Evolutionary conservation across 2,329 filamentous ascomycete genomes (phyloP), one percentile per base, ranked within the genome.

Genomic region (Tolypocladium amazonense): DNA sequence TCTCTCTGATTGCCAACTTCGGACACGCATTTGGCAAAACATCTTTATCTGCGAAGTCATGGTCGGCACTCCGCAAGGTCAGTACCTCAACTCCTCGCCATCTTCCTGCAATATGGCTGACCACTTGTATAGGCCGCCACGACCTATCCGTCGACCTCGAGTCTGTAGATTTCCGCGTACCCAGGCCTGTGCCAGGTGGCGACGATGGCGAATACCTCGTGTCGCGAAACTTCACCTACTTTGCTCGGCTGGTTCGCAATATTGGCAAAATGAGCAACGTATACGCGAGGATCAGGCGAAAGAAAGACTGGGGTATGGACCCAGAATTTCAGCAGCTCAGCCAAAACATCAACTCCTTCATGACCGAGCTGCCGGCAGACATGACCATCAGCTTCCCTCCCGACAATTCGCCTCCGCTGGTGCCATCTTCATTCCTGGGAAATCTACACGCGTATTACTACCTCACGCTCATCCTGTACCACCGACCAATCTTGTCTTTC

Each of bases 31-130:
- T 38, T 97, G 93, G 93, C 92, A 97, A 71, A 88, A 87, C 1
- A 82, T 96, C 12, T 89, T 96, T 69, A 79, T 90, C 27, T 88
- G 91, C 63, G 93, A 97, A 74, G 82, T 92, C 50, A 96, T 97
- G 89, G 87, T 97, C 66, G 93, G 93, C 59, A 92, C 89, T 25
- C 90, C 93, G 3, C 92, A 97, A 85, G 93, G 92, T 91, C 50
- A 27, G 66, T 66, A 38, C 38, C 23, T 3, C 8, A 45, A 25
- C 11, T 6, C 52, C n/a, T 25, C 11, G 37, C 20, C 6, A 9
- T 1, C n/a, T 20, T 35, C 15, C 2, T 43, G 27, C 33, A 23
- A 27, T 8, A 18, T 14, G 56, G 25, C 38, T 69, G 66, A 64
- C 65, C 56, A 23, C 35, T 8, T 50, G 6, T n/a, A 45, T 58